Evolutionary conservation across 306 rosid genomes (phyloP).

Genomic region (Fragaria nilgerrensis): DNA sequence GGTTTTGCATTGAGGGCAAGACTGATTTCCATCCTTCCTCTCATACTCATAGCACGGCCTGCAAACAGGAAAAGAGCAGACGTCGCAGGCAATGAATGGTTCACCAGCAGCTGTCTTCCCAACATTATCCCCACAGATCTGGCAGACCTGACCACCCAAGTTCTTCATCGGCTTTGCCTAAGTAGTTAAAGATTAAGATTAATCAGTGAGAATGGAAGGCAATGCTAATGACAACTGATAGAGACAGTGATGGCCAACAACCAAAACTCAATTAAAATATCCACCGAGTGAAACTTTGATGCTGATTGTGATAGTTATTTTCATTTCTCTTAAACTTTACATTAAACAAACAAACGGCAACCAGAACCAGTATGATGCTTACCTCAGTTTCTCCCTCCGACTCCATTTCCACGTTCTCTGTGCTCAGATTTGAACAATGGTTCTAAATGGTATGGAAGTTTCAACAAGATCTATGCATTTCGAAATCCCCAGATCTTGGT

Average conservation of each 20-base stretch:
- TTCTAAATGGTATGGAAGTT: constrained; percentile 30
- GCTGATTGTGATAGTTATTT: background rate
- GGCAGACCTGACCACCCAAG: constrained; percentile 69
- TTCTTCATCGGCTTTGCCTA: constrained; percentile 57
- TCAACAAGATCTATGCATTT: constrained; percentile 53
- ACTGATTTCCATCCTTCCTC: constrained; percentile 94
- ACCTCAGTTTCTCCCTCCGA: constrained; percentile 81
- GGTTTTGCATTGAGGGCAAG: constrained; percentile 97
- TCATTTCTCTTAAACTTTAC: background rate
- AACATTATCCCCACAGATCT: constrained; percentile 86
- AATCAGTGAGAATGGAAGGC: background rate
- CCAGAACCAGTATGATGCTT: constrained; percentile 29
- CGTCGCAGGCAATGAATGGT: constrained; percentile 70
- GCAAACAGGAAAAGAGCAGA: constrained; percentile 91
- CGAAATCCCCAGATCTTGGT: constrained; percentile 34
- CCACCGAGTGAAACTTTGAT: background rate
- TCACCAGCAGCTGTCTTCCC: constrained; percentile 68
- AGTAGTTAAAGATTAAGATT: constrained; percentile 16
- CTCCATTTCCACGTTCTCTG: constrained; percentile 50
- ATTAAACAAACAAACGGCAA: background rate
- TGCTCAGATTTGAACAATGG: constrained; percentile 38
- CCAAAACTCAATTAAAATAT: background rate
- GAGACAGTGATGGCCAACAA: constrained; percentile 4
- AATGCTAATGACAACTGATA: background rate
- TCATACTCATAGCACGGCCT: constrained; percentile 95